Base-by-base conservation (phyloP, 768 basidiomycete species). In the Amanita inopinata region DNA sequence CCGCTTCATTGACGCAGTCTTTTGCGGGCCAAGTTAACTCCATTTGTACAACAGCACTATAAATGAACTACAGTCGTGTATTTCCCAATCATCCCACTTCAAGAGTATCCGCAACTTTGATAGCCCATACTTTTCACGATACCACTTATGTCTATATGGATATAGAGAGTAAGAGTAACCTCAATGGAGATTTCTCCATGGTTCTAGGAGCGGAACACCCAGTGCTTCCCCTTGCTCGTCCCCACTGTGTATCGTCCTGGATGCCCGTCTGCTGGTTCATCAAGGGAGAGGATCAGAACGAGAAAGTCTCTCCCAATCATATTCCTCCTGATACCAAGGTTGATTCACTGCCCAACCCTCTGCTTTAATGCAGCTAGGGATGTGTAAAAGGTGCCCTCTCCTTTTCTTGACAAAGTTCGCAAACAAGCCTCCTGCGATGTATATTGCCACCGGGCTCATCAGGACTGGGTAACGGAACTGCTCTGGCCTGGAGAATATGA, bases 251-350 rank as follows among this genome's bases (percentile, higher is more conserved):
- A 14, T 40, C 14, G 14, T 34, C 17, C 22, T 28, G 17, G 10
- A 27, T 72, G 71, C 42, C 19, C 25, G 9, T 11, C 18, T 6
- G 10, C 55, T 20, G 56, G 58, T 15, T 62, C 62, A 37, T 50
- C 56, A 22, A 59, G 57, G 40, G 5, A 46, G 14, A 10, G 5
- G 15, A 18, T 33, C 2, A 32, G 11, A 12, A 10, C 30, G 3
- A n/a, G 38, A 18, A n/a, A 20, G 44, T 46, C 41, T 38, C 40
- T 19, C 49, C 40, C 30, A 33, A 15, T 23, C 20, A n/a, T 8
- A n/a, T n/a, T n/a, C n/a, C n/a, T n/a, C n/a, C n/a, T n/a, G 18
- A 23, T 17, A 7, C 40, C 30, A 15, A 4, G 18, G 7, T 8
- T 41, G 30, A n/a, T 41, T n/a, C 9, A 20, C 14, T 32, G 14